Evolutionary conservation across 768 basidiomycete genomes (phyloP).

Genomic region (Boletus speciosus): DNA sequence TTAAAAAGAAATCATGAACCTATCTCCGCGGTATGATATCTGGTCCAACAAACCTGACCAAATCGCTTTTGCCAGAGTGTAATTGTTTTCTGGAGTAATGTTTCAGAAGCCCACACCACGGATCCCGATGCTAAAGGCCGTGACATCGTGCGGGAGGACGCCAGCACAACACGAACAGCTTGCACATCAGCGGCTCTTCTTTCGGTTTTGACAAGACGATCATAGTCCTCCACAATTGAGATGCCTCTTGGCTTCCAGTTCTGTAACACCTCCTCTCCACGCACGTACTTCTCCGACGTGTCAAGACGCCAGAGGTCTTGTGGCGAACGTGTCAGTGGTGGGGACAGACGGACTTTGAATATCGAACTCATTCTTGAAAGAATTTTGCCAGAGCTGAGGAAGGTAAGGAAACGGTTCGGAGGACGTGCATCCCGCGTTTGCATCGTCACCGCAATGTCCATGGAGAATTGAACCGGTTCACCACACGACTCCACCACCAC

Average conservation of each 20-base stretch:
- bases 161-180: conserved; percentile 75
- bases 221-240: conserved; percentile 84
- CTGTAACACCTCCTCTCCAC: conserved; percentile 82
- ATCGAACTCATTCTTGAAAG: conserved; percentile 78
- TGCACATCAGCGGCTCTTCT: conserved; percentile 84
- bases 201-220: conserved; percentile 67
- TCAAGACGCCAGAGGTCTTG: conserved; percentile 93
- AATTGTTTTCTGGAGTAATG: conserved; percentile 62
- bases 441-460: conserved; percentile 84
- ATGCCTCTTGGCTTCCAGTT: conserved; percentile 88
- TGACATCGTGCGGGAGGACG: conserved; percentile 43
- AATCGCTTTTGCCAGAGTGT: conserved; percentile 82
- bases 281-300: conserved; percentile 91
- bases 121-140: conserved; percentile 50
- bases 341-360: conserved; percentile 77
- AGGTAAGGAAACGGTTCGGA: conserved; percentile 70
- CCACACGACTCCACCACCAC: conserved; percentile 80
- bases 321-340: conserved; percentile 80
- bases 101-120: conserved; percentile 60
- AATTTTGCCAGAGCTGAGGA: conserved; percentile 76
- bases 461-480: conserved; percentile 84
- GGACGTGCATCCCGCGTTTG: conserved; percentile 81
- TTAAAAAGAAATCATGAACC: conserved; percentile 13
- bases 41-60: conserved; percentile 59
- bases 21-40: background rate